Evolutionary conservation across 768 basidiomycete species (phyloP), one percentile per base, ranked within the genome.

Genomic region (Mycena leptocephala): DNA sequence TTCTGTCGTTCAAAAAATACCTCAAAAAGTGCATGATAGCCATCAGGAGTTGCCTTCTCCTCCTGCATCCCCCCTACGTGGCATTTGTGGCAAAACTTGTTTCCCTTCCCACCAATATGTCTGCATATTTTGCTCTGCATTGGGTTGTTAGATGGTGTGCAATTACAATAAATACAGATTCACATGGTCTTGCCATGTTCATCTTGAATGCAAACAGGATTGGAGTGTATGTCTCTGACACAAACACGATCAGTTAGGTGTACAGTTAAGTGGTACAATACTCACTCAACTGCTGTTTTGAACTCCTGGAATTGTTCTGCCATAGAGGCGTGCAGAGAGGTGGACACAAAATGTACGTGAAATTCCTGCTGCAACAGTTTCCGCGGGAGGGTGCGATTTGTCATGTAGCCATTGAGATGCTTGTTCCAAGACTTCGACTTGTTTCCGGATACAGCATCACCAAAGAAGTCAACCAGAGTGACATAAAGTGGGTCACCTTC

Each of bases 31-130:
- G 61, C 61, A 28, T 62, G 61, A 24, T 41, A 62, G 7, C 35
- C 35, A 3, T 62, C 61, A 20, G 35, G 35, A 41, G n/a, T 41
- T 6, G 61, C 20, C 61, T 62, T 62, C n/a, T 39, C 37, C 35
- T 62, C 24, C 61, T 62, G 61, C 24, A 37, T 62, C 2, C 61
- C 61, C n/a, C 61, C 61, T 8, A 41, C 61, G 9, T 62, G 37
- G 59, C 88, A 89, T 78, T 85, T 87, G 7, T 83, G 77, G 71
- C 89, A 90, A 6, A 81, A 83, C 18, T 80, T 75, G 58, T 89
- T 90, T 22, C 87, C 86, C 3, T 83, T 81, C 0, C 81, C 77
- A 2, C 89, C 87, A 56, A 85, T 87, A 46, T 90, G 89, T 0
- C 84, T 83, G 8, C 79, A 85, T 3, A 78, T 76, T 76, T 87